Conservation (phyloP, 176 grass and related monocot genomes). For the Avena insularis region DNA sequence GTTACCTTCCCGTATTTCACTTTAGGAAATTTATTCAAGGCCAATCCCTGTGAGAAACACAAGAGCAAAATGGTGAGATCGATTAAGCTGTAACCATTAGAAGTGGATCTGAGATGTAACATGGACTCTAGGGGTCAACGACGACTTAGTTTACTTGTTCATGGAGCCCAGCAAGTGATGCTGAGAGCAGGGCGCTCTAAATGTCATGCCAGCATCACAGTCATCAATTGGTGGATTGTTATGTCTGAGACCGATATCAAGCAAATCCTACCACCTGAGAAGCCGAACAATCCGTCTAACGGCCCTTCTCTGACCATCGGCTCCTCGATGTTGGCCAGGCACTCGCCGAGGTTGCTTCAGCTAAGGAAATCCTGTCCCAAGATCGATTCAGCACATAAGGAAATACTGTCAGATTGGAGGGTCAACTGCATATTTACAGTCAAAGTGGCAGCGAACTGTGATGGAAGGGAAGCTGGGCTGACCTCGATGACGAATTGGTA, state of each 20-base stretch:
- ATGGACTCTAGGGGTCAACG: too few relatives aligned
- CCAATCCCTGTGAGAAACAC: slow-evolving; percentile 55
- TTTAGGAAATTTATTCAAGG: slow-evolving; percentile 71
- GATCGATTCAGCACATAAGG: neutral
- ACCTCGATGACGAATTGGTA: slow-evolving; percentile 61
- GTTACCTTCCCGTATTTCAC: slow-evolving; percentile 39
- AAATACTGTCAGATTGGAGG: neutral
- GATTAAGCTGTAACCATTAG: too few relatives aligned
- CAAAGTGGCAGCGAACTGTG: too few relatives aligned
- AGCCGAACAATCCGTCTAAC: slow-evolving; percentile 84
- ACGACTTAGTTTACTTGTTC: slow-evolving; percentile 30
- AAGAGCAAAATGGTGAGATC: neutral
- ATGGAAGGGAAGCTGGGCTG: too few relatives aligned
- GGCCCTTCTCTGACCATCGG: slow-evolving; percentile 73
- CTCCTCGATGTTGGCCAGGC: slow-evolving; percentile 74
- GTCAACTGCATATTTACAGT: neutral
- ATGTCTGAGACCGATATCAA: neutral
- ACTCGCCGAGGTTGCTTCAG: slow-evolving; percentile 67
- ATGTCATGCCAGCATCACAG: neutral
- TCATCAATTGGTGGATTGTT: neutral
- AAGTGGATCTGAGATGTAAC: neutral
- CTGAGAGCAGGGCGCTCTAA: neutral
- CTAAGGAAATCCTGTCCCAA: slow-evolving; percentile 47
- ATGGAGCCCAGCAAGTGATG: slow-evolving; percentile 64
- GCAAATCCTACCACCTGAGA: slow-evolving; percentile 54